Evolutionary conservation across 2,329 filamentous ascomycete genomes (phyloP).

Genomic region (Xylariales sp.): DNA sequence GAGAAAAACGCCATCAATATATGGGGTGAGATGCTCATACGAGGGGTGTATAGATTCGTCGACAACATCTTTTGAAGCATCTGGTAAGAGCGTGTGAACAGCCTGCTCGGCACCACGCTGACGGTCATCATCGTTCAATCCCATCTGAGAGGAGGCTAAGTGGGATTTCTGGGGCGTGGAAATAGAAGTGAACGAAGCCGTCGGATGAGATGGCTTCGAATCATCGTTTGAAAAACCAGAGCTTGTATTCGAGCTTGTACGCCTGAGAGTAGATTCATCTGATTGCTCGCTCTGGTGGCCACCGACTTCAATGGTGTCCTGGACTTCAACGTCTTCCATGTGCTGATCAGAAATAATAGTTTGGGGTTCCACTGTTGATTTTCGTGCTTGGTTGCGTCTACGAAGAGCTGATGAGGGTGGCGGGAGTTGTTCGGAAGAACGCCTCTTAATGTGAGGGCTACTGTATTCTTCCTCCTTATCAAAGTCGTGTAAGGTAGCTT

Average conservation of each 20-base stretch:
- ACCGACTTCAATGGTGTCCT: conserved; percentile 69
- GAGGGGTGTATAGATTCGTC: conserved; percentile 33
- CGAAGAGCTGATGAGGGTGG: conserved; percentile 42
- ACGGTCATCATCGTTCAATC: conserved; percentile 5
- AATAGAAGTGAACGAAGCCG: conserved; percentile 23
- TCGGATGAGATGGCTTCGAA: conserved; percentile 35
- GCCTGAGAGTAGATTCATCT: conserved; percentile 50
- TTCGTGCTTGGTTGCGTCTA: conserved; percentile 43
- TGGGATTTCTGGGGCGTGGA: conserved; percentile 25
- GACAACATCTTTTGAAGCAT: not conserved
- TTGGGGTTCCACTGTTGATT: conserved; percentile 49
- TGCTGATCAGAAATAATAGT: conserved; percentile 43
- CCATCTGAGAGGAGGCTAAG: not conserved
- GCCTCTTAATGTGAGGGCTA: conserved; percentile 44
- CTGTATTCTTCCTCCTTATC: conserved; percentile 45
- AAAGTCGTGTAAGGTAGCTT: conserved; percentile 41
- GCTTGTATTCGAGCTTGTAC: conserved; percentile 47
- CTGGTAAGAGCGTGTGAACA: not conserved
- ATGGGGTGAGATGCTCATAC: conserved; percentile 48
- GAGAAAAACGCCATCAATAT: conserved; percentile 42
- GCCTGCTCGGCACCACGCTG: conserved; percentile 13
- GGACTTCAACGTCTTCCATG: conserved; percentile 61
- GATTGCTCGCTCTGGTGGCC: conserved; percentile 54
- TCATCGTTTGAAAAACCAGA: conserved; percentile 45
- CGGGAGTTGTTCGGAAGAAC: conserved; percentile 49